These are phyloP conservation scores for Pogostemon cablin DNA, from an alignment of 257 asterid species.

Conservation along the genomic window DNA sequence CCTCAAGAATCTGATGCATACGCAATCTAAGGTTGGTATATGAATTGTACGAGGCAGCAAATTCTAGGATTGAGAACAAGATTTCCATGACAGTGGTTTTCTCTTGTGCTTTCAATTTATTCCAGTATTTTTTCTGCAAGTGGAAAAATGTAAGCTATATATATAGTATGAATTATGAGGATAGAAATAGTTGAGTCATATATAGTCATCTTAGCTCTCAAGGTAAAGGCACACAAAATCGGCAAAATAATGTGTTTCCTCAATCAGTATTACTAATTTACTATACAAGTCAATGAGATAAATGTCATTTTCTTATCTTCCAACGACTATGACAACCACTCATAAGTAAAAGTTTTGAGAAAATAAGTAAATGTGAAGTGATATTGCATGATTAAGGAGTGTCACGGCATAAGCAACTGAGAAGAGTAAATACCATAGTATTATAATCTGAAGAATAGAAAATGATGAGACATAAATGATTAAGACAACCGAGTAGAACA, in stretches of 20 bases:
- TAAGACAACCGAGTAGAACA: constrained; percentile 20
- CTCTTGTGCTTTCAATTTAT: constrained; percentile 71
- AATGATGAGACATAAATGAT: neutral
- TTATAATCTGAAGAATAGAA: neutral
- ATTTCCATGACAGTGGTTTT: constrained; percentile 80
- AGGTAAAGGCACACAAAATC: no score
- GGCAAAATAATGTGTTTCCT: no score
- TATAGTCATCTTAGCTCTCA: no score
- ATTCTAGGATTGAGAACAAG: constrained; percentile 74
- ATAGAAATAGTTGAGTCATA: neutral
- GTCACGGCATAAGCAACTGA: constrained; percentile 18
- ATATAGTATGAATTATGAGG: constrained; percentile 1
- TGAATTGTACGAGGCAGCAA: constrained; percentile 93
- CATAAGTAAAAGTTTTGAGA: neutral
- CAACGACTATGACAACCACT: neutral
- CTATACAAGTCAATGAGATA: no score
- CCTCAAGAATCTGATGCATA: constrained; percentile 80
- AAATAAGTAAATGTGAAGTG: neutral
- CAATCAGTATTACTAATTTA: no score
- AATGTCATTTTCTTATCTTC: neutral
- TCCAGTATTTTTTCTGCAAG: constrained; percentile 93
- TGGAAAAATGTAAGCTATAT: constrained; percentile 33
- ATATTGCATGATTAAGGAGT: constrained; percentile 20
- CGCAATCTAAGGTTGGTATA: constrained; percentile 77
- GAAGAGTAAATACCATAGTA: constrained; percentile 10